phyloP scores from a whole-genome alignment of 169 alveolate species.

The Cryptosporidium felis region DNA sequence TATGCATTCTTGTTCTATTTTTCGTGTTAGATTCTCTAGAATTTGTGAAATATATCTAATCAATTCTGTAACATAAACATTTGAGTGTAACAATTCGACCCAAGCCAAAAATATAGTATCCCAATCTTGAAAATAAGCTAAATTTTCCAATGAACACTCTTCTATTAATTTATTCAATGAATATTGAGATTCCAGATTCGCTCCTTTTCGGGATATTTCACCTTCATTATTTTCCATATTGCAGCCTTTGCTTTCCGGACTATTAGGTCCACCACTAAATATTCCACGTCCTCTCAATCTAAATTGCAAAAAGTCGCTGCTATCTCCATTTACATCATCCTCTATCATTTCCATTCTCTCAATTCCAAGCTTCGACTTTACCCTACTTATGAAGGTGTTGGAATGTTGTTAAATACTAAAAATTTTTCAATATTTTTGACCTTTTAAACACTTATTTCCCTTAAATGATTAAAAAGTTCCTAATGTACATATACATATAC shows the following conservation, averaged over 20 bases:
- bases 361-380: too few relatives aligned
- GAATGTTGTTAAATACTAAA: conserved; percentile 12
- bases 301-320: conserved; percentile 27
- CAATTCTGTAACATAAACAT: conserved; percentile 1
- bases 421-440: background rate
- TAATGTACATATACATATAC: conserved; percentile 18
- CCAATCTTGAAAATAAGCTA: conserved; percentile 57
- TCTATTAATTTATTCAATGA: conserved; percentile 4
- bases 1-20: conserved; percentile 26
- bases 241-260: conserved; percentile 15
- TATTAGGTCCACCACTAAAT: conserved; percentile 60
- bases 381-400: too few relatives aligned
- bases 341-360: conserved; percentile 35
- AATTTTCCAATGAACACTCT: background rate
- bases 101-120: conserved; percentile 38
- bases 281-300: conserved; percentile 60
- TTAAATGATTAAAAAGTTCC: background rate
- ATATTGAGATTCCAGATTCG: conserved; percentile 19
- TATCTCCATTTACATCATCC: background rate
- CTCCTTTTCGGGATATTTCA: background rate
- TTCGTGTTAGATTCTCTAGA: conserved; percentile 18
- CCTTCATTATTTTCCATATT: background rate
- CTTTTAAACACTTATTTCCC: background rate
- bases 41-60: conserved; percentile 1
- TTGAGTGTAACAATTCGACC: conserved; percentile 45